Percentiles rank a stretch among this genome's conserved stretches.
Conservation (phyloP, 257 asterid species). For the Oldenlandia corymbosa region DNA sequence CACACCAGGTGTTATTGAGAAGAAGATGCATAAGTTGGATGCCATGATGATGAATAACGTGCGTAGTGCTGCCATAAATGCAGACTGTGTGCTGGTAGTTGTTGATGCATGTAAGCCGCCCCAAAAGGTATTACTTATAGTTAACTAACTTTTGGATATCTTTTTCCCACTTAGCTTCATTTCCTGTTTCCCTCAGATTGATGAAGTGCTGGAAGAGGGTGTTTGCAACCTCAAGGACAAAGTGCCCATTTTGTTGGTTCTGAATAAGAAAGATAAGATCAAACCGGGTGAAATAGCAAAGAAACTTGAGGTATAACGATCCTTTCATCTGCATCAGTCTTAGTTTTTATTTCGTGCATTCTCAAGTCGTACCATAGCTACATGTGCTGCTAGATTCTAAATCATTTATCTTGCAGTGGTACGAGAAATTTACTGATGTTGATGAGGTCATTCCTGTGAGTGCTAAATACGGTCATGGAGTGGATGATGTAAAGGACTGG, state of each 20-base stretch:
- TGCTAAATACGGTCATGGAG: constrained; percentile 94
- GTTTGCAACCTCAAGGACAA: constrained; percentile 53
- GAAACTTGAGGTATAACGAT: constrained; percentile 65
- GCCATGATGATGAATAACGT: constrained; percentile 97
- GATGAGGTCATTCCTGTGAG: constrained; percentile 99
- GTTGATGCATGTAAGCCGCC: constrained; percentile 84
- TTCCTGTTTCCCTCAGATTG: constrained; percentile 47
- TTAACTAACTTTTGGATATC: neutral
- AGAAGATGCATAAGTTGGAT: constrained; percentile 92
- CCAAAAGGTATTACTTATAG: constrained; percentile 49
- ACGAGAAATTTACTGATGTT: constrained; percentile 75
- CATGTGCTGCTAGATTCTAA: neutral
- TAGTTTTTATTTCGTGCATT: neutral
- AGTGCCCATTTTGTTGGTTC: constrained; percentile 72
- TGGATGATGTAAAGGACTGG: constrained; percentile 95
- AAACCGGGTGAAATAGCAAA: constrained; percentile 98
- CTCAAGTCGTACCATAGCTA: neutral
- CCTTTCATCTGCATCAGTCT: neutral
- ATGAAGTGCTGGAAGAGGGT: constrained; percentile 74
- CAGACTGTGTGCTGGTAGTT: constrained; percentile 85
- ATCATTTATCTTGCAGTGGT: constrained; percentile 61
- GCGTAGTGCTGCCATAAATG: constrained; percentile 78
- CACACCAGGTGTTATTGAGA: constrained; percentile 97
- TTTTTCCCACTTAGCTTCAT: neutral
- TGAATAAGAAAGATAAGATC: constrained; percentile 90